phyloP scores from a whole-genome alignment of 306 rosid species.

The Malus sieversii region DNA sequence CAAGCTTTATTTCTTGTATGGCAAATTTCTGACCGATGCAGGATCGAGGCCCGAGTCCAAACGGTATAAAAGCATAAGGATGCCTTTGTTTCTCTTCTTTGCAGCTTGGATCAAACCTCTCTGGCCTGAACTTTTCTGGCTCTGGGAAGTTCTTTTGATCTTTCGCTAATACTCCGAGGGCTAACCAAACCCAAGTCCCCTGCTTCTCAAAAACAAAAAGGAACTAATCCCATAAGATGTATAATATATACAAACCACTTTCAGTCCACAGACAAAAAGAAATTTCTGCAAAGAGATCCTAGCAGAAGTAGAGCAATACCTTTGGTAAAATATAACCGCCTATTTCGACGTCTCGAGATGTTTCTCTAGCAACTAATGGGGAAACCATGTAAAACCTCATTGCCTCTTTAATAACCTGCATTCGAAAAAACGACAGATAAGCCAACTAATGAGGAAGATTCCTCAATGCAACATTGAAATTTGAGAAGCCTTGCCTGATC shows the following conservation, averaged over 20 bases:
- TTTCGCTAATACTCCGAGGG: slow-evolving; percentile 82
- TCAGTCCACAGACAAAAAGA: not conserved
- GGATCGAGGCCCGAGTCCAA: slow-evolving; percentile 86
- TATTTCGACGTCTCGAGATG: slow-evolving; percentile 64
- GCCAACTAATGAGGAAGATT: not conserved
- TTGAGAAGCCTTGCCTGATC: slow-evolving; percentile 46
- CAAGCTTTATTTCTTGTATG: slow-evolving; percentile 72
- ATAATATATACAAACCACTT: not conserved
- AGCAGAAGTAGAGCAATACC: slow-evolving; percentile 31
- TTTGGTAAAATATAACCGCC: slow-evolving; percentile 91
- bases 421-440: not conserved
- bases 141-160: slow-evolving; percentile 79
- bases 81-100: slow-evolving; percentile 78
- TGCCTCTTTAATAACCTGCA: slow-evolving; percentile 85
- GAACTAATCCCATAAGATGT: not conserved
- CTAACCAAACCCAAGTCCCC: slow-evolving; percentile 99
- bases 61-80: slow-evolving; percentile 78
- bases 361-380: slow-evolving; percentile 89
- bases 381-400: slow-evolving; percentile 79
- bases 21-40: slow-evolving; percentile 89
- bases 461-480: not conserved
- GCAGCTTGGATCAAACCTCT: slow-evolving; percentile 72
- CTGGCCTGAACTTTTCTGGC: slow-evolving; percentile 89
- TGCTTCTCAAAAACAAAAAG: slow-evolving; percentile 18
- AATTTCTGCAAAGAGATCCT: not conserved